Evolutionary conservation across 2,329 filamentous ascomycete species (phyloP).

Genomic region (Dichotomopilus funicola): DNA sequence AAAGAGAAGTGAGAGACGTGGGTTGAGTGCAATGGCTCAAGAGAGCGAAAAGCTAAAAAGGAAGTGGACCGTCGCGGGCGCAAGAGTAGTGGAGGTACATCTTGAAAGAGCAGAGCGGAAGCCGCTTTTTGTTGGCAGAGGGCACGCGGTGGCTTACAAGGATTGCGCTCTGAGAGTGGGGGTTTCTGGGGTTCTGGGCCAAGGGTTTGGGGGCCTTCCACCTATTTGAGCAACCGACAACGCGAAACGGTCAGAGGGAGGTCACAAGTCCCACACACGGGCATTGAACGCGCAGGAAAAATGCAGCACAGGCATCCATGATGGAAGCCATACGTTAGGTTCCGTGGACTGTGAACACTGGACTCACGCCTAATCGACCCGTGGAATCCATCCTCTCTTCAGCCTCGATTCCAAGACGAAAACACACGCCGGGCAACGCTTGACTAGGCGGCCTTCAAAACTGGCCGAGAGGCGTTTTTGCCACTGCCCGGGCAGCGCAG

Average conservation of each 20-base stretch:
- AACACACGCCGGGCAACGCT: not conserved
- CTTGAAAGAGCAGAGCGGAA: not conserved
- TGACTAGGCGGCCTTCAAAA: not conserved
- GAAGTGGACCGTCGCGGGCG: not conserved
- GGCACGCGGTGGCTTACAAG: not conserved
- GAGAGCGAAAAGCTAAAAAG: not conserved
- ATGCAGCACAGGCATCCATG: too few species aligned
- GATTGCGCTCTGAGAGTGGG: not conserved
- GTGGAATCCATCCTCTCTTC: not conserved
- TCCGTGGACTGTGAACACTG: too few species aligned
- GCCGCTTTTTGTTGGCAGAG: slow-evolving; percentile 4
- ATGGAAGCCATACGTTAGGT: too few species aligned
- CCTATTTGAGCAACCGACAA: not conserved
- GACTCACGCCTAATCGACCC: too few species aligned
- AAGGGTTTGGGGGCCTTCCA: not conserved
- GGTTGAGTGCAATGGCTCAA: not conserved
- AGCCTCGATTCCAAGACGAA: not conserved
- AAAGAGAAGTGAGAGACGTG: not conserved
- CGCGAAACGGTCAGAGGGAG: too few species aligned
- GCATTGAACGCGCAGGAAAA: too few species aligned
- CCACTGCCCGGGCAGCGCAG: not conserved
- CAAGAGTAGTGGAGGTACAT: not conserved
- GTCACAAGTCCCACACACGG: too few species aligned
- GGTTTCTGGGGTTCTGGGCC: not conserved
- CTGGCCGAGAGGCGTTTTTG: not conserved